Evolutionary conservation across 2,329 filamentous ascomycete genomes (phyloP).

Genomic region (Fusarium xyrophilum): DNA sequence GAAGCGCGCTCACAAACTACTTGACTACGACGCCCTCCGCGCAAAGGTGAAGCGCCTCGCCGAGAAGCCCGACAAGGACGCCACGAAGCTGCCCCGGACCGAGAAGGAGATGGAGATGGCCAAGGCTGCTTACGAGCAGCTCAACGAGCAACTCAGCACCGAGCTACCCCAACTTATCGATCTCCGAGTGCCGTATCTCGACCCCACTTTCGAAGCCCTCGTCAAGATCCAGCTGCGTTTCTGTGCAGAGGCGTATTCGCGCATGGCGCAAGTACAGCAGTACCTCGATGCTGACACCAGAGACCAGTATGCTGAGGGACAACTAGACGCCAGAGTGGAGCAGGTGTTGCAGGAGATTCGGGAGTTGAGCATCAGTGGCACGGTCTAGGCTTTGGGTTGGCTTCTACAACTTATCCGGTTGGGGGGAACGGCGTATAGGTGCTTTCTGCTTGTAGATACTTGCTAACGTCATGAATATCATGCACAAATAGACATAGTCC

Average conservation of each 20-base stretch:
- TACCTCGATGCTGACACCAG: slow-evolving; percentile 94
- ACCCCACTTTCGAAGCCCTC: slow-evolving; percentile 95
- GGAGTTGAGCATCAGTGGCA: slow-evolving; percentile 88
- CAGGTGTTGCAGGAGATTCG: slow-evolving; percentile 96
- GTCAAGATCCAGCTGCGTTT: slow-evolving; percentile 99
- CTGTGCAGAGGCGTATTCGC: slow-evolving; percentile 94
- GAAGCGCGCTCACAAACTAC: slow-evolving; percentile 97
- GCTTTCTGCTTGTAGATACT: slow-evolving; percentile 40
- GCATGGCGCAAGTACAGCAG: slow-evolving; percentile 99
- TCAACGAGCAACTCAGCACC: slow-evolving; percentile 93
- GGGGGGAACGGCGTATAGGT: slow-evolving; percentile 41
- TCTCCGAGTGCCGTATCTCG: slow-evolving; percentile 93
- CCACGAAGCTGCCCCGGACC: slow-evolving; percentile 91
- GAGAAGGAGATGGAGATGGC: slow-evolving; percentile 98
- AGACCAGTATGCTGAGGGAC: slow-evolving; percentile 93
- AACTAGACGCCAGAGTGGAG: slow-evolving; percentile 90
- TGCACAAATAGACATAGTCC: slow-evolving; percentile 39
- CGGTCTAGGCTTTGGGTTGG: slow-evolving; percentile 54
- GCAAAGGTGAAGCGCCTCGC: slow-evolving; percentile 96
- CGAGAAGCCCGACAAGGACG: slow-evolving; percentile 99
- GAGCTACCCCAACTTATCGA: slow-evolving; percentile 97
- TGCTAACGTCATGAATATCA: slow-evolving; percentile 31
- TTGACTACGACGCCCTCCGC: slow-evolving; percentile 96
- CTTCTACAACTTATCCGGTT: slow-evolving; percentile 14
- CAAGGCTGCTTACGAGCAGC: slow-evolving; percentile 89